These are phyloP conservation scores for Geotrichum cucujoidarum DNA, from an alignment of 1,139 yeast genomes.

Conservation along the genomic window DNA sequence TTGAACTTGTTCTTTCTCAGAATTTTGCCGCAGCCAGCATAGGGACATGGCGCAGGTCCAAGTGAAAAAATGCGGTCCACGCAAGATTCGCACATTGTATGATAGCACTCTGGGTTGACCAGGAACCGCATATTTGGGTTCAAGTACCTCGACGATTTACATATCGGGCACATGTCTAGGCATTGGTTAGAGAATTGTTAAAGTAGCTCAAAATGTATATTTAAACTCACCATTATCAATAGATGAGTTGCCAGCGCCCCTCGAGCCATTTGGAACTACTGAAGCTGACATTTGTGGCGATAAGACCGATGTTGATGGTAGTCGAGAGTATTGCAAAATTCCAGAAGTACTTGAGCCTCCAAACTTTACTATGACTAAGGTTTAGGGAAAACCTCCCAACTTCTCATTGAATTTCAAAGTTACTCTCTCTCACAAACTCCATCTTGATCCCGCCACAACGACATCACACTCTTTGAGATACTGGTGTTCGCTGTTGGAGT, in stretches of 20 bases:
- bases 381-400: no score
- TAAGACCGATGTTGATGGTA: not conserved
- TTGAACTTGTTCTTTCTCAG: conserved; percentile 85
- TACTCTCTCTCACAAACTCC: no score
- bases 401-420: no score
- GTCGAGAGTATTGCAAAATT: not conserved
- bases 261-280: not conserved
- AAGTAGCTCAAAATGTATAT: no score
- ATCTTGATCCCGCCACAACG: no score
- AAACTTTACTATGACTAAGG: no score
- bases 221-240: conserved; percentile 7
- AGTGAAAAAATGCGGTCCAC: conserved; percentile 88
- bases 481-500: no score
- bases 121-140: conserved; percentile 91
- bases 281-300: not conserved
- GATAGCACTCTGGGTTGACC: conserved; percentile 96
- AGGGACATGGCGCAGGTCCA: conserved; percentile 97
- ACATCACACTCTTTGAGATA: no score
- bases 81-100: conserved; percentile 93
- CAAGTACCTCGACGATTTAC: conserved; percentile 89
- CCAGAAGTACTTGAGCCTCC: no score
- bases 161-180: conserved; percentile 89
- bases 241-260: not conserved
- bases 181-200: not conserved
- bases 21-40: conserved; percentile 83